Percentiles rank a stretch among this genome's conserved stretches.
Conservation (phyloP, 2,329 filamentous ascomycete genomes). For the Pseudophaeomoniella oleicola region DNA sequence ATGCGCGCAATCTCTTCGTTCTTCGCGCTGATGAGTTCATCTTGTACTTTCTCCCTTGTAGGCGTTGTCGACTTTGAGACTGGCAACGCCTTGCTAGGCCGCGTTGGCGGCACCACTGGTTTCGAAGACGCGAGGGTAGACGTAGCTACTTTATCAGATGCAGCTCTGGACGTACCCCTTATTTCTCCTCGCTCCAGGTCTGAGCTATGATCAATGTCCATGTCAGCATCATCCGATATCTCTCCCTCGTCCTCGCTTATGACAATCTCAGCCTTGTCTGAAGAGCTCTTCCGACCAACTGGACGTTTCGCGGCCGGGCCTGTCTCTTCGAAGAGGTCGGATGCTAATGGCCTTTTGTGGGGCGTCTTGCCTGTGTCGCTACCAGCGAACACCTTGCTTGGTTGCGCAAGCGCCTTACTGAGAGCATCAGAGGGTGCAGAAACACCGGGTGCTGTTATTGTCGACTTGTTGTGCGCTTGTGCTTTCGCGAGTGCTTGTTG, state of each 20-base stretch:
- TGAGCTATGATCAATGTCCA: slow-evolving; percentile 4
- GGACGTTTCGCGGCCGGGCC: slow-evolving; percentile 40
- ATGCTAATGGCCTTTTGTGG: slow-evolving; percentile 50
- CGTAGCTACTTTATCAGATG: slow-evolving; percentile 13
- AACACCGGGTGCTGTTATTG: slow-evolving; percentile 3
- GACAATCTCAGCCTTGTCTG: slow-evolving; percentile 62
- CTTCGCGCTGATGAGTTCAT: slow-evolving; percentile 28
- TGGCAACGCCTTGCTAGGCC: slow-evolving; percentile 3
- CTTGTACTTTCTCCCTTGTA: slow-evolving; percentile 20
- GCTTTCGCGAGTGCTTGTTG: slow-evolving; percentile 30
- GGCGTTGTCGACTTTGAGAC: no score
- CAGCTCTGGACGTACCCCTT: slow-evolving; percentile 6
- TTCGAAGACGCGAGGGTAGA: neutral
- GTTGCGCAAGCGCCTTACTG: neutral
- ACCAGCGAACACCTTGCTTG: neutral
- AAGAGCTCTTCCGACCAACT: slow-evolving; percentile 43
- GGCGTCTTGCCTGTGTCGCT: neutral
- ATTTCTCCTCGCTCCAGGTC: slow-evolving; percentile 7
- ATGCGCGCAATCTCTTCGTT: slow-evolving; percentile 33
- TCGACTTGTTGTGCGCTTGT: slow-evolving; percentile 2
- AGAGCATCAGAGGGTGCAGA: slow-evolving; percentile 3
- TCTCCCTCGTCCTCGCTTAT: slow-evolving; percentile 61
- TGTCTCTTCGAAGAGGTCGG: slow-evolving; percentile 50
- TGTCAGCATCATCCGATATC: slow-evolving; percentile 33
- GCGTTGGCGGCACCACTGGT: slow-evolving; percentile 3